These are phyloP conservation scores for Starmerella riodocensis DNA, from an alignment of 805 yeast genomes.

Conservation along the genomic window DNA sequence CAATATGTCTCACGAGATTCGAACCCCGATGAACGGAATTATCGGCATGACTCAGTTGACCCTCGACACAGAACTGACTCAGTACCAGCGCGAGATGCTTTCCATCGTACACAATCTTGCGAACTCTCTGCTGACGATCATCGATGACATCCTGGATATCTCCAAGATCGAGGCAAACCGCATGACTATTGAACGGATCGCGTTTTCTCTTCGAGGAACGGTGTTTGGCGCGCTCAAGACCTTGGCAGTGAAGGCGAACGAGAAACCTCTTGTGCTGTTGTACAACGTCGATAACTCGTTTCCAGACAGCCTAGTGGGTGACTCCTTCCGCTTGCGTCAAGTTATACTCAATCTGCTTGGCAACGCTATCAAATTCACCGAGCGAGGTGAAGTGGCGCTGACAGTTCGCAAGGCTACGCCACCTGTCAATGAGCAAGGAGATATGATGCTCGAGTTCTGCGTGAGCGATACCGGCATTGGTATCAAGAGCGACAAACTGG, in stretches of 20 bases:
- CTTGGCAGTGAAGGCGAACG: slow-evolving; percentile 78
- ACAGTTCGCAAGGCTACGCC: slow-evolving; percentile 49
- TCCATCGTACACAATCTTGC: slow-evolving; percentile 81
- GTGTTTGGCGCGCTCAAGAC: slow-evolving; percentile 85
- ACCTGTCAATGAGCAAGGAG: slow-evolving; percentile 30
- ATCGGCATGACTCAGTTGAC: slow-evolving; percentile 88
- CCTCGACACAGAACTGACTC: slow-evolving; percentile 76
- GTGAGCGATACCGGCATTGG: slow-evolving; percentile 88
- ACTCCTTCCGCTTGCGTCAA: slow-evolving; percentile 75
- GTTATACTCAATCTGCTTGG: slow-evolving; percentile 79
- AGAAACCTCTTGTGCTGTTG: slow-evolving; percentile 64
- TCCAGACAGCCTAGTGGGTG: slow-evolving; percentile 79
- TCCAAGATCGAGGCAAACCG: slow-evolving; percentile 88
- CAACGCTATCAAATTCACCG: slow-evolving; percentile 80
- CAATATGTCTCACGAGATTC: slow-evolving; percentile 74
- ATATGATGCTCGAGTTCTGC: slow-evolving; percentile 60
- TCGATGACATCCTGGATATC: slow-evolving; percentile 81
- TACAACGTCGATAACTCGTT: slow-evolving; percentile 76
- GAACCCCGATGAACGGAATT: slow-evolving; percentile 89
- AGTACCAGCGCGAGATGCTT: slow-evolving; percentile 83
- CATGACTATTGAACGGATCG: slow-evolving; percentile 85
- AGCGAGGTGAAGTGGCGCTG: slow-evolving; percentile 65
- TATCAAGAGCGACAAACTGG: slow-evolving; percentile 70
- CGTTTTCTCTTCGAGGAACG: slow-evolving; percentile 72
- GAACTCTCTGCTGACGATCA: slow-evolving; percentile 69